phyloP scores from a whole-genome alignment of 2,329 filamentous ascomycete genomes.

The Elsinoe arachidis region DNA sequence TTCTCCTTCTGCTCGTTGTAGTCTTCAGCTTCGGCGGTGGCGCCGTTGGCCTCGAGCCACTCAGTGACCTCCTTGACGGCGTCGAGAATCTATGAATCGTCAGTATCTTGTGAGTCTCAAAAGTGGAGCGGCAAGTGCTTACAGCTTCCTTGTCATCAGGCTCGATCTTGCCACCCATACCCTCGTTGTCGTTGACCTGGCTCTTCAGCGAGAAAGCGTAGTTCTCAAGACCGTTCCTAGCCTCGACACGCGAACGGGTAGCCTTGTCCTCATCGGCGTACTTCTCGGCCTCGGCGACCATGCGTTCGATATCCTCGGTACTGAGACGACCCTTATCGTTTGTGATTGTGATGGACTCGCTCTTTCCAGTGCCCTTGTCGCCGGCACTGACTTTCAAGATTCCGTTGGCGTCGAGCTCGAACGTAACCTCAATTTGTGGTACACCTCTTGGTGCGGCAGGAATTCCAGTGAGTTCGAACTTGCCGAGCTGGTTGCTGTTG shows the following conservation, averaged over 20 bases:
- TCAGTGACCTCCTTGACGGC: slow-evolving; percentile 95
- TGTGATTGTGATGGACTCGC: slow-evolving; percentile 95
- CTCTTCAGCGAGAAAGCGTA: slow-evolving; percentile 99
- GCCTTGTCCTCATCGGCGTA: slow-evolving; percentile 99
- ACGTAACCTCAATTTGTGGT: slow-evolving; percentile 96
- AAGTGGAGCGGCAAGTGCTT: slow-evolving; percentile 30
- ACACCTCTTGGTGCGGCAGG: slow-evolving; percentile 91
- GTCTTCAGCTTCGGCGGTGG: slow-evolving; percentile 78
- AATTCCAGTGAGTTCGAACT: slow-evolving; percentile 96
- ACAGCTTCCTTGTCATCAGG: slow-evolving; percentile 96
- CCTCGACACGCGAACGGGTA: slow-evolving; percentile 91
- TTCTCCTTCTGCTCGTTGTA: slow-evolving; percentile 99
- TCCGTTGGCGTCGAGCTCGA: slow-evolving; percentile 96
- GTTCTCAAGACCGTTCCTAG: slow-evolving; percentile 95
- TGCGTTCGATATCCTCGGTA: slow-evolving; percentile 96
- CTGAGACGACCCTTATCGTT: slow-evolving; percentile 98
- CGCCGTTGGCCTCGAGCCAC: slow-evolving; percentile 93
- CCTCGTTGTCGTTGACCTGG: slow-evolving; percentile 94
- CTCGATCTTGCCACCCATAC: slow-evolving; percentile 95
- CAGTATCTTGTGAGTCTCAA: slow-evolving; percentile 25
- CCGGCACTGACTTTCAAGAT: slow-evolving; percentile 93
- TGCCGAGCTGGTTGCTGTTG: slow-evolving; percentile 93
- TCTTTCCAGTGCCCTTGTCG: slow-evolving; percentile 97
- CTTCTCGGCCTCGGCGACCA: slow-evolving; percentile 97
- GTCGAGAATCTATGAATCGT: slow-evolving; percentile 59